Base-by-base conservation (phyloP, 2,329 filamentous ascomycete genomes). In the Aspergillus quadrilineatus region DNA sequence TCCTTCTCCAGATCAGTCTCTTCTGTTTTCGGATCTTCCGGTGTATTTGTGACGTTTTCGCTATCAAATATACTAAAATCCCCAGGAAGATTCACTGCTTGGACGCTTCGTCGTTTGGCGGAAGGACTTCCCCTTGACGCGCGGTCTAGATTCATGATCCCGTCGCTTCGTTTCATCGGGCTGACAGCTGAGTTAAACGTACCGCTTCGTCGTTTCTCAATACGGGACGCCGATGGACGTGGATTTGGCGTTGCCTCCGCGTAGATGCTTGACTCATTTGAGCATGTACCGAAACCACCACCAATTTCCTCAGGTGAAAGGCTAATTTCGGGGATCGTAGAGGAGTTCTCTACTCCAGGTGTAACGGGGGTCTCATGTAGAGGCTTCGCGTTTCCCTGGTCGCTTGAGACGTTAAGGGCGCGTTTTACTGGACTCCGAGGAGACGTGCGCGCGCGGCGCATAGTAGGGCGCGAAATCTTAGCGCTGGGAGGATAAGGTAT, bases 111-210 rank as follows among this genome's bases (percentile, higher is more conserved):
- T 63, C 94, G 85, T 79, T 97, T 97, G 46, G 92, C 90, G 58
- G 93, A 89, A 0, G 94, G 93, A 68, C 90, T 97, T 64, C 89
- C 89, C 55, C 89, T 80, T 65, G 83, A 88, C 29, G 86, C 81
- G 61, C 90, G 88, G 67, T 96, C 92, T 48, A 95, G 77, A 67
- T 90, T 91, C 89, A 96, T 93, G 50, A 88, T 88, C 43, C 89
- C 88, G 77, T 97, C 93, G 69, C 89, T 93, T 65, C 94, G 87
- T 81, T 97, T 97, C 65, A 97, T 78, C 4, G 93, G 92, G 70
- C 93, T 96, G 5, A 88, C 86, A 17, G 83, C 79, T 15, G 79
- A 75, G 63, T 75, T 75, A 67, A 80, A 75, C 48, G 69, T 77
- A 22, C 74, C 75, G 62, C 76, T 79, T 14, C 77, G 72, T 64